Base-by-base conservation (phyloP, 441 rosid genomes). In the Flueggea neowawraea region DNA sequence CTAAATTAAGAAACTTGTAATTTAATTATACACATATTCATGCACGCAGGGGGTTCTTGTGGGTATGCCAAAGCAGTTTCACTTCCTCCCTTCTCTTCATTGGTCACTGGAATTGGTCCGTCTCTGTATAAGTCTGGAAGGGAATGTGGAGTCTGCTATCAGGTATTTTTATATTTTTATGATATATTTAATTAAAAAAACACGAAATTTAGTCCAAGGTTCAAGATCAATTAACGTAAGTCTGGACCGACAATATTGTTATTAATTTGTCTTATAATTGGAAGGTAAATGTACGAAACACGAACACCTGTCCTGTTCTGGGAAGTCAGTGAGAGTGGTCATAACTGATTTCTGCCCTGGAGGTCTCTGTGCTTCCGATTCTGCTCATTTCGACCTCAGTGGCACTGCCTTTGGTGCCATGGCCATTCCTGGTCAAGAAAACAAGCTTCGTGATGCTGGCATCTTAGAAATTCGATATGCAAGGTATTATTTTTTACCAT, bases 131-230 rank as follows among this genome's bases (percentile, higher is more conserved):
- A 65, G 6, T 62, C 73, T 3, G 88, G 88, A 73, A 69, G 78
- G 54, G 85, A 76, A 60, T 83, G 82, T 48, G 85, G 88, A 58
- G 82, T 77, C 28, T 83, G 84, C 54, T 83, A 80, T 60, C 73
- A 66, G 74, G 87, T 80, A 50, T 13, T 16, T 17, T 16, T 32
- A 22, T 22, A 22, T 22, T 22, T 2, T 22, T 22, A 22, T 22
- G 2, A 22, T 22, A 2, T 22, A 22, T 22, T 22, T 22, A 22
- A 22, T 22, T n/a, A n/a, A n/a, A n/a, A n/a, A n/a, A n/a, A n/a
- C n/a, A n/a, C n/a, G n/a, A n/a, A n/a, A n/a, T n/a, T n/a, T n/a
- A n/a, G n/a, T n/a, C n/a, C n/a, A n/a, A n/a, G n/a, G n/a, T n/a
- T n/a, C n/a, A n/a, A n/a, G n/a, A n/a, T n/a, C n/a, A n/a, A n/a